Evolutionary conservation across 164 flowering plant genomes (phyloP), one percentile per base, ranked within the genome.

Genomic region (Liquidambar formosana): DNA sequence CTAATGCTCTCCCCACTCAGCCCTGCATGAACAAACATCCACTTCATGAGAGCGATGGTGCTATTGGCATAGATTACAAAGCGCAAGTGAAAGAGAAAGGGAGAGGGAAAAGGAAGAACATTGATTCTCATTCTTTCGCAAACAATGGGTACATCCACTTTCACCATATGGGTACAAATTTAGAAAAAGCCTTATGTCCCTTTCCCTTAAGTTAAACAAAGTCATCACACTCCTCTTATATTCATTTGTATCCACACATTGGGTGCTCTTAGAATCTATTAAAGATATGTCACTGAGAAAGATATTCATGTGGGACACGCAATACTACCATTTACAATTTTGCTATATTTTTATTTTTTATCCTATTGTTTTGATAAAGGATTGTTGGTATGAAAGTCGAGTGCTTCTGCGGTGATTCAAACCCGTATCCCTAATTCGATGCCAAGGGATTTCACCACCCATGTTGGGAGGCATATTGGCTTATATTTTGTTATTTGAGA

Each of bases 1-100:
- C 57, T 57, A 77, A 62, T 78, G 81, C 76, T 61, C 70, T 61
- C 60, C 60, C 78, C 74, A 75, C 79, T 78, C 71, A 72, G 6
- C 57, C 21, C 49, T 53, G 66, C 75, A 66, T 63, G 46, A 43
- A 33, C 59, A 44, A 43, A 33, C 59, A 51, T 41, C 59, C 64
- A 46, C 49, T 33, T 25, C 48, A 33, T 2, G 41, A 33, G 41
- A 33, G 41, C 6, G 41, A 33, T 33, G 41, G 41, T 26, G 47
- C 47, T 58, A 59, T 59, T 68, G 47, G 71, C 45, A 18, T 46
- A 19, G 45, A 46, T 47, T 14, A 47, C 64, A 54, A 56, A 70
- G 73, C 43, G 68, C 44, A 43, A 71, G 57, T n/a, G 63, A 57
- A 41, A 70, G 68, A 45, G n/a, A n/a, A n/a, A n/a, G n/a, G n/a